phyloP scores from a whole-genome alignment of 1,139 yeast genomes.

The Geotrichum citri-aurantii region DNA sequence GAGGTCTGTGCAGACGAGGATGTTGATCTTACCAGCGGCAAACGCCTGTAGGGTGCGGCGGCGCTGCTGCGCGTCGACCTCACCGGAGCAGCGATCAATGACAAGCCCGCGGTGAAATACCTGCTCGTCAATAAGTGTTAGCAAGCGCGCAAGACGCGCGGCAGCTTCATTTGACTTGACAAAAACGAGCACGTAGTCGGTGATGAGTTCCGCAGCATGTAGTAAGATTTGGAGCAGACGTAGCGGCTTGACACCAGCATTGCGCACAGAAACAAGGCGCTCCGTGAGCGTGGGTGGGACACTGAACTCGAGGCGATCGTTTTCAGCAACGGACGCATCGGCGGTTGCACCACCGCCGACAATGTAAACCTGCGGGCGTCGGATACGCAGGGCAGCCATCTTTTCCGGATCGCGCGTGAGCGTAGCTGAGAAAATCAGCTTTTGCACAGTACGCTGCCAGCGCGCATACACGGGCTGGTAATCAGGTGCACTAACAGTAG shows the following conservation, averaged over 20 bases:
- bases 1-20: constrained; percentile 83
- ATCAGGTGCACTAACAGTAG: constrained; percentile 9
- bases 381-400: constrained; percentile 61
- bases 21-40: constrained; percentile 43
- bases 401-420: constrained; percentile 90
- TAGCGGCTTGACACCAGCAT: constrained; percentile 58
- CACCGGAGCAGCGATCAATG: constrained; percentile 36
- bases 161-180: constrained; percentile 86
- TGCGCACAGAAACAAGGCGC: constrained; percentile 27
- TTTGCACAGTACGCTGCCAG: constrained; percentile 40
- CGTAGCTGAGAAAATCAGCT: constrained; percentile 87
- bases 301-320: constrained; percentile 46
- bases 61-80: constrained; percentile 34
- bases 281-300: constrained; percentile 38
- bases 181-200: constrained; percentile 50
- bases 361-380: constrained; percentile 63
- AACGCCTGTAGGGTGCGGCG: constrained; percentile 48
- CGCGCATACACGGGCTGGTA: constrained; percentile 5
- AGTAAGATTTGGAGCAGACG: constrained; percentile 45
- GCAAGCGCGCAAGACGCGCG: constrained; percentile 60
- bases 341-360: constrained; percentile 40
- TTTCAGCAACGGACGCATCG: constrained; percentile 45
- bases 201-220: constrained; percentile 23
- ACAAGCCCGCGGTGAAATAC: constrained; percentile 23
- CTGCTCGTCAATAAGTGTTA: constrained; percentile 43